Conservation (phyloP, 2,329 filamentous ascomycete genomes). For the Coniochaeta pulveracea region DNA sequence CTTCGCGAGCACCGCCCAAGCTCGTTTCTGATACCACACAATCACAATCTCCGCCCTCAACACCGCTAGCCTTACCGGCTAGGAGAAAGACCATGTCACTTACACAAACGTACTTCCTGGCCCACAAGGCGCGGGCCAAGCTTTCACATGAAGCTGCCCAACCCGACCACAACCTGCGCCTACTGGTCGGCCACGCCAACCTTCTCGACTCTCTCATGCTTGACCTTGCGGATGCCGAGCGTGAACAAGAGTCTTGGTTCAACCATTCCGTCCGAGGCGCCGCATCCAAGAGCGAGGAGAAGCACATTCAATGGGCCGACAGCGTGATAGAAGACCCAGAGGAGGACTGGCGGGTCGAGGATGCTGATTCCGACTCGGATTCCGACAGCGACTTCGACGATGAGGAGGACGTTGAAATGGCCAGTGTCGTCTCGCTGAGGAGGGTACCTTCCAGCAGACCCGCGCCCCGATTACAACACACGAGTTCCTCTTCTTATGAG, state of each 20-base stretch:
- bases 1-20: slow-evolving; percentile 15
- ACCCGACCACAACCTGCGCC: slow-evolving; percentile 85
- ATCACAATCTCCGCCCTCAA: slow-evolving; percentile 8
- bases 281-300: slow-evolving; percentile 42
- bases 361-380: slow-evolving; percentile 46
- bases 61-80: slow-evolving; percentile 25
- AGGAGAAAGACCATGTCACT: slow-evolving; percentile 86
- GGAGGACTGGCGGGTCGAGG: slow-evolving; percentile 58
- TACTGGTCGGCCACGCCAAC: slow-evolving; percentile 96
- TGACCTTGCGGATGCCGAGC: slow-evolving; percentile 77
- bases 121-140: slow-evolving; percentile 93
- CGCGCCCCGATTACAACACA: slow-evolving; percentile 2
- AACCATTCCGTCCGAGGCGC: slow-evolving; percentile 84
- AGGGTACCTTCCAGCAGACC: slow-evolving; percentile 28
- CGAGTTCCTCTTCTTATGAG: slow-evolving; percentile 20
- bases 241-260: slow-evolving; percentile 95
- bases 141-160: slow-evolving; percentile 84
- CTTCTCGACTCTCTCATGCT: slow-evolving; percentile 94
- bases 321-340: slow-evolving; percentile 61
- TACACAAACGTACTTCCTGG: slow-evolving; percentile 96
- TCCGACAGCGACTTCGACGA: slow-evolving; percentile 33
- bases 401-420: slow-evolving; percentile 49
- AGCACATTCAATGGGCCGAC: slow-evolving; percentile 83
- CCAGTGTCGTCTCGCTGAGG: slow-evolving; percentile 32
- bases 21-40: too few species aligned